Percentiles rank a stretch among this genome's conserved stretches.
Conservation (phyloP, 495 filamentous ascomycete species). For the Glonium stellatum region DNA sequence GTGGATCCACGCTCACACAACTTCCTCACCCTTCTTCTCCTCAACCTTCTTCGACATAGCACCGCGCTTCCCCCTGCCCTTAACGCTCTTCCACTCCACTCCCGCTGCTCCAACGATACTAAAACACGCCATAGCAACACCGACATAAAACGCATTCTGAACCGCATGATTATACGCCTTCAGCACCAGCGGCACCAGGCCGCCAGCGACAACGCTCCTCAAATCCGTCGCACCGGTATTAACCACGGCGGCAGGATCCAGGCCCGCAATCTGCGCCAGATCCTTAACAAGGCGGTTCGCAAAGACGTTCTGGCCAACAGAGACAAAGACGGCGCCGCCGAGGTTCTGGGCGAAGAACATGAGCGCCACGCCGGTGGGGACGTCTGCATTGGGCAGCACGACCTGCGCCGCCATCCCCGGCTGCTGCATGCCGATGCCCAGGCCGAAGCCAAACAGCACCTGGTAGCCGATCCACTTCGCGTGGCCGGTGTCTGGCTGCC, state of each 20-base stretch:
- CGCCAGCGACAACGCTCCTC: constrained; percentile 10
- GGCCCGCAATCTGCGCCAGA: constrained; percentile 46
- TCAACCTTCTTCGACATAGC: neutral
- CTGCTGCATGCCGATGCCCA: constrained; percentile 64
- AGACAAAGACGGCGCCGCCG: constrained; percentile 15
- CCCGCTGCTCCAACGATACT: constrained; percentile 12
- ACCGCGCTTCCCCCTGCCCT: neutral
- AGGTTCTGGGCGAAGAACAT: constrained; percentile 23
- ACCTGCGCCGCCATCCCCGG: constrained; percentile 45
- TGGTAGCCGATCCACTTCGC: constrained; percentile 74
- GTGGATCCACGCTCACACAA: neutral
- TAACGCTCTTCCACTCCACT: constrained; percentile 22
- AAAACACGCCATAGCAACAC: constrained; percentile 5
- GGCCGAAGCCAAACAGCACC: constrained; percentile 58
- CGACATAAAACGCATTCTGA: constrained; percentile 14
- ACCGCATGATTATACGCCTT: constrained; percentile 12
- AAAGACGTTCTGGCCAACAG: constrained; percentile 19
- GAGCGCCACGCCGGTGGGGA: constrained; percentile 9
- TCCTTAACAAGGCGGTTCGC: constrained; percentile 4
- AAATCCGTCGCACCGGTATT: constrained; percentile 17
- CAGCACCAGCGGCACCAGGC: constrained; percentile 11
- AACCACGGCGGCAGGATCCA: constrained; percentile 5
- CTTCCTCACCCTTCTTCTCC: neutral
- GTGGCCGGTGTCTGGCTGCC: constrained; percentile 46
- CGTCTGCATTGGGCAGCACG: constrained; percentile 7